Evolutionary conservation across 2,329 filamentous ascomycete genomes (phyloP).

Genomic region (Trichoderma breve): DNA sequence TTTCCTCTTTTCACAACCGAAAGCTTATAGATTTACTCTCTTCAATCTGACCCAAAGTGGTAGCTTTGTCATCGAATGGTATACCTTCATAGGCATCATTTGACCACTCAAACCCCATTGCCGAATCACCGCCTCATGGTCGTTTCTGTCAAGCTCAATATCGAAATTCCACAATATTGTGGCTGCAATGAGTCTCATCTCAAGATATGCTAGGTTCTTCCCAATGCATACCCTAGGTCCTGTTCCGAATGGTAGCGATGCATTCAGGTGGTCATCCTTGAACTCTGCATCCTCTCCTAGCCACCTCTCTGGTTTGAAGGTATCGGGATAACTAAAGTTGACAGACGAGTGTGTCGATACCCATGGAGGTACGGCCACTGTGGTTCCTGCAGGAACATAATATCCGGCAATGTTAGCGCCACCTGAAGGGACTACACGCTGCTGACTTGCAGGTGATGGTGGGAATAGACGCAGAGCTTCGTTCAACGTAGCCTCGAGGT

Average conservation of each 20-base stretch:
- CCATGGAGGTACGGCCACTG: background rate
- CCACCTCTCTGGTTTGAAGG: background rate
- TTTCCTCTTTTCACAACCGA: background rate
- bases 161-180: background rate
- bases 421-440: background rate
- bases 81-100: background rate
- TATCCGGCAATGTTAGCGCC: background rate
- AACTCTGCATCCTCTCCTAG: background rate
- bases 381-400: background rate
- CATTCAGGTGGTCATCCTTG: background rate
- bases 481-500: background rate
- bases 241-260: background rate
- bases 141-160: background rate
- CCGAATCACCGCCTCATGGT: background rate
- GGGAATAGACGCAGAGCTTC: background rate
- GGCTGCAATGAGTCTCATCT: background rate
- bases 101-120: background rate
- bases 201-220: background rate
- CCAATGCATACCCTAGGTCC: background rate
- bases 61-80: background rate
- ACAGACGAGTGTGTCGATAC: background rate
- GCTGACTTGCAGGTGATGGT: background rate
- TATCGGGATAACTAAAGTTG: background rate
- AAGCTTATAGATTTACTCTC: background rate
- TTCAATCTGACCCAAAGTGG: background rate